Conservation (phyloP, 495 filamentous ascomycete species). For the Aspergillus leporis region DNA sequence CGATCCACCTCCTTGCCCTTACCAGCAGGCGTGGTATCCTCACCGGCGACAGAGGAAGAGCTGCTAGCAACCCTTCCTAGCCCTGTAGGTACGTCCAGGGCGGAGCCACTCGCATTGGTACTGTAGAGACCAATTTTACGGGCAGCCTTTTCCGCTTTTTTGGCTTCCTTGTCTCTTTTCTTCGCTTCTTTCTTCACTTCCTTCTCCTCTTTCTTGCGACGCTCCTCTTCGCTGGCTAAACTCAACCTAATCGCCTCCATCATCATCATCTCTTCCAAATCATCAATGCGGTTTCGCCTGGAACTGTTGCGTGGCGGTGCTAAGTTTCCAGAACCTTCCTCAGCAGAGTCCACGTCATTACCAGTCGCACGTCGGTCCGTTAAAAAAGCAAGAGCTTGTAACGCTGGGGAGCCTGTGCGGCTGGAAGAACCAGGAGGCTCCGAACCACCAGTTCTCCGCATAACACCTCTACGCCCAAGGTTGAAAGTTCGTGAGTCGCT, state of each 20-base stretch:
- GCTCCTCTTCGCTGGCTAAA: conserved; percentile 86
- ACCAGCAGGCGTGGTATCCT: conserved; percentile 38
- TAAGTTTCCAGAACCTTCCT: conserved; percentile 44
- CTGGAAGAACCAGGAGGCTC: conserved; percentile 31
- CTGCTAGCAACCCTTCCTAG: conserved; percentile 36
- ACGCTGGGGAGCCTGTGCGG: conserved; percentile 46
- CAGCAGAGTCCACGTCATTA: conserved; percentile 39
- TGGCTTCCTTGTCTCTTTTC: conserved; percentile 78
- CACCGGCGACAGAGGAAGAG: conserved; percentile 39
- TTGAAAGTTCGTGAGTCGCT: conserved; percentile 48
- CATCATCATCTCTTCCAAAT: conserved; percentile 98
- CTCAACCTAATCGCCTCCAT: conserved; percentile 91
- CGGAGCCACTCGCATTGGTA: conserved; percentile 44
- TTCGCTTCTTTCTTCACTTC: conserved; percentile 78
- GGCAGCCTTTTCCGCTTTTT: conserved; percentile 70
- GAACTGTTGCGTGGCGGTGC: conserved; percentile 57
- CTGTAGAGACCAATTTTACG: conserved; percentile 54
- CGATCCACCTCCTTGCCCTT: conserved; percentile 88
- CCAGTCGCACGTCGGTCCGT: conserved; percentile 43
- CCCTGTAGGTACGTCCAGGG: conserved; percentile 33
- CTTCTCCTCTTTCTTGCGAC: conserved; percentile 78
- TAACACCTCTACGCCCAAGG: conserved; percentile 49
- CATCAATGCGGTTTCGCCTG: conserved; percentile 70
- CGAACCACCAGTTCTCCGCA: conserved; percentile 38
- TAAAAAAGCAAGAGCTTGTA: conserved; percentile 53